Percentiles rank a stretch among this genome's conserved stretches.
Conservation (phyloP, 805 yeast species). For the Pichia nanzhaoensis region DNA sequence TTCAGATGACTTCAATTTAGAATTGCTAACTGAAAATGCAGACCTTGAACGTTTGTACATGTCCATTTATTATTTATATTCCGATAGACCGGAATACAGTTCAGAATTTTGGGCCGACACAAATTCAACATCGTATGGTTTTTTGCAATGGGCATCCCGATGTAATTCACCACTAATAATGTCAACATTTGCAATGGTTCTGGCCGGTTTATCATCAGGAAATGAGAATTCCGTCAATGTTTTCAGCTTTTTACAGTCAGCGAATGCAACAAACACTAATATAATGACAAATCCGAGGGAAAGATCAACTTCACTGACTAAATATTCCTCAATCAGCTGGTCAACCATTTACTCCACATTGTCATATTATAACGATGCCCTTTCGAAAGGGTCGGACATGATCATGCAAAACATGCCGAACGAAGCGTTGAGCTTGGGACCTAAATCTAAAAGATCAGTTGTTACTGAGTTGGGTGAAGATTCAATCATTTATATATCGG, state of each 20-base stretch:
- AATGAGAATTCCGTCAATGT: slow-evolving; percentile 45
- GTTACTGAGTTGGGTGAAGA: slow-evolving; percentile 71
- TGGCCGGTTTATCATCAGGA: slow-evolving; percentile 69
- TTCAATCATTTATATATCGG: slow-evolving; percentile 64
- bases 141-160: slow-evolving; percentile 83
- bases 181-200: slow-evolving; percentile 72
- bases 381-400: slow-evolving; percentile 13
- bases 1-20: slow-evolving; percentile 46
- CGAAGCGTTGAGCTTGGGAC: neutral
- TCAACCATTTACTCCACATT: slow-evolving; percentile 31
- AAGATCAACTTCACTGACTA: slow-evolving; percentile 20
- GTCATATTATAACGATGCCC: slow-evolving; percentile 26
- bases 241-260: slow-evolving; percentile 40
- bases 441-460: slow-evolving; percentile 8
- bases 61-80: slow-evolving; percentile 62
- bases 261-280: slow-evolving; percentile 18
- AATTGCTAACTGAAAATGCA: slow-evolving; percentile 62
- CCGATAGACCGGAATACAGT: slow-evolving; percentile 52
- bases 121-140: slow-evolving; percentile 65
- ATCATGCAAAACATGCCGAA: neutral
- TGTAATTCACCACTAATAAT: slow-evolving; percentile 71
- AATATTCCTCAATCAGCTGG: slow-evolving; percentile 31
- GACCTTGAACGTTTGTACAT: slow-evolving; percentile 86
- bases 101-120: slow-evolving; percentile 62
- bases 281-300: slow-evolving; percentile 9